Evolutionary conservation across 257 asterid genomes (phyloP).

Genomic region (Plantago ovata): DNA sequence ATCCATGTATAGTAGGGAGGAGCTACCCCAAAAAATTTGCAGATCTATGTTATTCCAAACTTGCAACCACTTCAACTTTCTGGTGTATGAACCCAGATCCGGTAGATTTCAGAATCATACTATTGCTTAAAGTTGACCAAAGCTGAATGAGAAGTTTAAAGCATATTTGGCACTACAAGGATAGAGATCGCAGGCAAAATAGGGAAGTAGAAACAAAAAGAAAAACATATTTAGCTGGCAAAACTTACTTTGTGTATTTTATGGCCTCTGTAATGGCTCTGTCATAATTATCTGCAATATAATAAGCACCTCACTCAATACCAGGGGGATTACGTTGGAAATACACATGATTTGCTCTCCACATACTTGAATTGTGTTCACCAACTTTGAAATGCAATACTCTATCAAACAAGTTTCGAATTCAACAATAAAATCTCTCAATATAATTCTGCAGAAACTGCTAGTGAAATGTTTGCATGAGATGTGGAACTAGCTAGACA

Average conservation of each 20-base stretch:
- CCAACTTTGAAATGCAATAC: not conserved
- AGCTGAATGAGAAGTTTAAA: not conserved
- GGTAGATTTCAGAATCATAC: conserved; percentile 6
- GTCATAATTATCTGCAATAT: conserved; percentile 72
- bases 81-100: not conserved
- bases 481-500: no score
- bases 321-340: not conserved
- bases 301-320: conserved; percentile 14
- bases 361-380: not conserved
- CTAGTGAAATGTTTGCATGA: no score
- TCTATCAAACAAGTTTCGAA: not conserved
- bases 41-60: not conserved
- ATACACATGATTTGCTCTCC: not conserved
- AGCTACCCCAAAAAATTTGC: not conserved
- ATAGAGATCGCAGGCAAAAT: not conserved
- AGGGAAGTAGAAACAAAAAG: conserved; percentile 5
- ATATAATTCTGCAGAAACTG: no score
- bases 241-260: conserved; percentile 49
- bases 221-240: conserved; percentile 3
- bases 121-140: not conserved
- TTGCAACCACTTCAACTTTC: not conserved
- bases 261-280: conserved; percentile 71
- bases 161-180: conserved; percentile 6
- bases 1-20: not conserved
- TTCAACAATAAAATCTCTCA: no score